A percentile compares a stretch with the other conserved stretches of the same genome.
These are phyloP conservation scores for Phoenix dactylifera DNA, from an alignment of 176 grass and related monocot genomes.

Conservation along the genomic window DNA sequence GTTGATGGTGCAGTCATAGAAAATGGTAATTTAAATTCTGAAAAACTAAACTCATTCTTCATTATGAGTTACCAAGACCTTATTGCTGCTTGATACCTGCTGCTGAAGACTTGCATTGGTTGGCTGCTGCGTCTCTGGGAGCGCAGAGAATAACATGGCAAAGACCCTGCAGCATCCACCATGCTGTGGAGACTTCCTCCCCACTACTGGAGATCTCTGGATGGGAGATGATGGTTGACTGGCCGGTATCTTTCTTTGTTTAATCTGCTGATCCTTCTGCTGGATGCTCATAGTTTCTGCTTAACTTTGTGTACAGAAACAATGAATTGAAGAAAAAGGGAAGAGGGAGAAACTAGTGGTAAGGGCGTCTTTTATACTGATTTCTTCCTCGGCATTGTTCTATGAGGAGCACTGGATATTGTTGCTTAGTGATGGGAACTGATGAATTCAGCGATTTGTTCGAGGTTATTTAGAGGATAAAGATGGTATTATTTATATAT, in stretches of 20 bases:
- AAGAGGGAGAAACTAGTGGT: neutral
- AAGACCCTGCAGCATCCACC: constrained; percentile 25
- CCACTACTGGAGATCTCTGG: neutral
- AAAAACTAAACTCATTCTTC: too few relatives aligned
- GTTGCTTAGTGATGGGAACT: too few relatives aligned
- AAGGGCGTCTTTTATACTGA: neutral
- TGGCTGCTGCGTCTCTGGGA: constrained; percentile 6
- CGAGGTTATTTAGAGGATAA: too few relatives aligned
- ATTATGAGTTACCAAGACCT: too few relatives aligned
- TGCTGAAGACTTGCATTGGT: neutral
- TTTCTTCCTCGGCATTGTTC: too few relatives aligned
- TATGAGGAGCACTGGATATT: too few relatives aligned
- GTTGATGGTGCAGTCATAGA: too few relatives aligned
- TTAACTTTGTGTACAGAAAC: too few relatives aligned
- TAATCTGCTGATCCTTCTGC: neutral
- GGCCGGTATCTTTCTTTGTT: neutral
- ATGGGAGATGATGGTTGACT: neutral
- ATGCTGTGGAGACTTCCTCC: constrained; percentile 2
- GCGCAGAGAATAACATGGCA: constrained; percentile 22
- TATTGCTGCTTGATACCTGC: neutral
- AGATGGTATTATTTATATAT: too few relatives aligned
- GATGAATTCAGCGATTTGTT: too few relatives aligned
- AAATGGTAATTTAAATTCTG: too few relatives aligned
- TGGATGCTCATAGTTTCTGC: neutral
- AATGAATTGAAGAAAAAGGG: too few relatives aligned